Conservation (phyloP, 441 rosid genomes). For the Populus hybrid region DNA sequence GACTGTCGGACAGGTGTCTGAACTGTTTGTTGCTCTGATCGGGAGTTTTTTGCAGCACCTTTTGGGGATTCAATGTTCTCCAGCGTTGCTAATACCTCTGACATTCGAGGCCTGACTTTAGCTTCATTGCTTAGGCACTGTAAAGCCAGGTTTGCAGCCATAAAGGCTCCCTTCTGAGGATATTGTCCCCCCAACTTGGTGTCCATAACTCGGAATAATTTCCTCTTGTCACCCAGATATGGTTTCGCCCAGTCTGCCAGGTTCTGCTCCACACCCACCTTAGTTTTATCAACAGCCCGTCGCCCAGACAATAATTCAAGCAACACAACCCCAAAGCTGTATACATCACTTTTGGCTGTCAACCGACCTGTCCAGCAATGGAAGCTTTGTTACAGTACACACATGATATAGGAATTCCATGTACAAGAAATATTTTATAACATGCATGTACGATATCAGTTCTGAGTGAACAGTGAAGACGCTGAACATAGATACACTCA, state of each 20-base stretch:
- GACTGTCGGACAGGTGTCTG: slow-evolving; percentile 24
- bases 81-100: slow-evolving; percentile 47
- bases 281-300: slow-evolving; percentile 68
- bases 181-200: slow-evolving; percentile 72
- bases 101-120: slow-evolving; percentile 58
- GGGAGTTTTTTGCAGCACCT: slow-evolving; percentile 20
- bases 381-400: slow-evolving; percentile 10
- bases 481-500: not conserved
- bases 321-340: slow-evolving; percentile 85
- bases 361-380: slow-evolving; percentile 59
- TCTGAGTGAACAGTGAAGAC: not conserved
- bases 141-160: slow-evolving; percentile 55
- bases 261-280: slow-evolving; percentile 67
- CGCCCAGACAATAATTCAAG: slow-evolving; percentile 76
- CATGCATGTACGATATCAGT: not conserved
- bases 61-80: slow-evolving; percentile 47
- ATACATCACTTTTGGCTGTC: slow-evolving; percentile 75
- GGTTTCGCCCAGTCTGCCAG: slow-evolving; percentile 88
- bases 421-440: not conserved
- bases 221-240: slow-evolving; percentile 63
- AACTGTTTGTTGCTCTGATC: slow-evolving; percentile 10
- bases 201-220: slow-evolving; percentile 61
- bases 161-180: slow-evolving; percentile 59
- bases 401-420: not conserved
- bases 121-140: slow-evolving; percentile 49